Evolutionary conservation across 768 basidiomycete species (phyloP).

Genomic region (Kwoniella shandongensis): DNA sequence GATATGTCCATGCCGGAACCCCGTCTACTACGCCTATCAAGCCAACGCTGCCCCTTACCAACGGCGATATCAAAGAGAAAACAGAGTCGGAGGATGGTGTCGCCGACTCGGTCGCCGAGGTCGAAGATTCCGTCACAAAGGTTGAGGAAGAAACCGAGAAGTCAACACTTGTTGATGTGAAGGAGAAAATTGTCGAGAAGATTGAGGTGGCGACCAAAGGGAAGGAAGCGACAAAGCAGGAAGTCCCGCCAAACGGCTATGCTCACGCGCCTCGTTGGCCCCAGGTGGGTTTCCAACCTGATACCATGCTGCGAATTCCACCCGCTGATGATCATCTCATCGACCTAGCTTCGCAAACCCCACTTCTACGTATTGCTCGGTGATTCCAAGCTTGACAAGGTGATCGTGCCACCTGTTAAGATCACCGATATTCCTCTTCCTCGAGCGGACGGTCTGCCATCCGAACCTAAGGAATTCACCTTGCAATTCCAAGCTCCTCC

Average conservation of each 20-base stretch:
- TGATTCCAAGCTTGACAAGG: slow-evolving; percentile 77
- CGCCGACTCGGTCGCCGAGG: slow-evolving; percentile 28
- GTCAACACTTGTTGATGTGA: slow-evolving; percentile 44
- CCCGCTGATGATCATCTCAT: slow-evolving; percentile 34
- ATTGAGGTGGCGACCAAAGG: slow-evolving; percentile 41
- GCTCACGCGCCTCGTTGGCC: slow-evolving; percentile 97
- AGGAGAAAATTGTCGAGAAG: slow-evolving; percentile 30
- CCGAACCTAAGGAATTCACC: slow-evolving; percentile 61
- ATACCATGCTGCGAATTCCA: slow-evolving; percentile 69
- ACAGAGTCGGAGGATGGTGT: slow-evolving; percentile 41
- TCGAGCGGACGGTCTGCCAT: slow-evolving; percentile 17
- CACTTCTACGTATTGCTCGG: slow-evolving; percentile 89
- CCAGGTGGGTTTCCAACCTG: slow-evolving; percentile 59
- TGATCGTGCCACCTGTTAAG: slow-evolving; percentile 82
- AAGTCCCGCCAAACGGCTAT: slow-evolving; percentile 57
- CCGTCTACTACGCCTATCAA: slow-evolving; percentile 12
- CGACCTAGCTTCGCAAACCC: slow-evolving; percentile 73
- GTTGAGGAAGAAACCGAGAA: slow-evolving; percentile 54
- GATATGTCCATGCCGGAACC: slow-evolving; percentile 62
- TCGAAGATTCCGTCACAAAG: slow-evolving; percentile 55
- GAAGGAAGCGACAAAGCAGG: slow-evolving; percentile 66
- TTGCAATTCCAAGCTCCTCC: slow-evolving; percentile 94
- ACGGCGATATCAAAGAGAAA: slow-evolving; percentile 28
- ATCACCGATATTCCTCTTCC: slow-evolving; percentile 71
- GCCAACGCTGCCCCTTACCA: slow-evolving; percentile 5